These are phyloP conservation scores for Zygosaccharomyces lentus DNA, from an alignment of 805 yeast genomes.

Conservation along the genomic window DNA sequence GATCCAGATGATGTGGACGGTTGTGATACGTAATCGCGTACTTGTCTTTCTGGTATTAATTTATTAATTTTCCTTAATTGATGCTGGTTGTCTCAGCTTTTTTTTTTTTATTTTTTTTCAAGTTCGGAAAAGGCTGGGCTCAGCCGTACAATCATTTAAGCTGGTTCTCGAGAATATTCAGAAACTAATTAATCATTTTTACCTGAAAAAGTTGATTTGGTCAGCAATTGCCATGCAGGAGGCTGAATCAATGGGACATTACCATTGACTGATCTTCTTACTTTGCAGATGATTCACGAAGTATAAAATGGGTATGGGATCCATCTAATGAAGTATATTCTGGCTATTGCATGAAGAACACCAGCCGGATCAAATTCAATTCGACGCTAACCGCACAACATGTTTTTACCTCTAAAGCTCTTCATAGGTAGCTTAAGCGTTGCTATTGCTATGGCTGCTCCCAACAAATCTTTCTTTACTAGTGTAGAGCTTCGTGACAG, in stretches of 20 bases:
- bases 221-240: background rate
- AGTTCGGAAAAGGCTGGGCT: conserved; percentile 10
- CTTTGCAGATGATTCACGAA: background rate
- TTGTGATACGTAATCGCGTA: background rate
- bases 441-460: conserved; percentile 10
- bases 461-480: conserved; percentile 17
- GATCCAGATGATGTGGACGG: background rate
- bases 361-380: background rate
- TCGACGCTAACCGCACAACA: background rate
- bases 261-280: background rate
- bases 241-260: background rate
- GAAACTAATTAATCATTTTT: background rate
- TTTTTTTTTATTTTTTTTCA: conserved; percentile 3
- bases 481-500: conserved; percentile 26
- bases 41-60: background rate
- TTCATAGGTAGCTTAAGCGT: conserved; percentile 8
- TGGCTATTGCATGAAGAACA: background rate
- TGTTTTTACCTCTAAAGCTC: conserved; percentile 3
- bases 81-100: conserved; percentile 4
- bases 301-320: background rate
- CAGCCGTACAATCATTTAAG: conserved; percentile 11
- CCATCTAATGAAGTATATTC: background rate
- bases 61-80: background rate
- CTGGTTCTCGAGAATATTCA: conserved; percentile 2
- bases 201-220: background rate